Percentiles rank a stretch among this genome's conserved stretches.
These are phyloP conservation scores for Mucuna pruriens DNA, from an alignment of 306 rosid species.

Conservation along the genomic window DNA sequence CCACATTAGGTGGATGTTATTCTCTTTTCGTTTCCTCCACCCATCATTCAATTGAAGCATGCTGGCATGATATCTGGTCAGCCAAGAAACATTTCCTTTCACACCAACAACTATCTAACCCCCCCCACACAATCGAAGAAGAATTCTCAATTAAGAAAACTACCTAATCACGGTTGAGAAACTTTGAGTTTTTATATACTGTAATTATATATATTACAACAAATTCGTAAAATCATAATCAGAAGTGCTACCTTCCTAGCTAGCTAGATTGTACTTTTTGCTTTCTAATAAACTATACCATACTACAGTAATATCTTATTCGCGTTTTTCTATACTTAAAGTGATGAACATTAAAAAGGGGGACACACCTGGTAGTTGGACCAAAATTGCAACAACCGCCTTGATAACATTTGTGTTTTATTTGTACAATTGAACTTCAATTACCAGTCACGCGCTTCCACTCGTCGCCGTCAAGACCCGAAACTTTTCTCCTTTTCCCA, in stretches of 20 bases:
- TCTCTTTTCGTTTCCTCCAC: no score
- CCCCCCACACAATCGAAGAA: neutral
- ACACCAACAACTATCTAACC: no score
- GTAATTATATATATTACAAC: neutral
- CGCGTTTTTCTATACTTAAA: neutral
- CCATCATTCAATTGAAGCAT: no score
- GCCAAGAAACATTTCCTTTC: no score
- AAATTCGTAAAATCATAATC: no score
- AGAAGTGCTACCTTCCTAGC: neutral
- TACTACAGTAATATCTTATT: neutral
- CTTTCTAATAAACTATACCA: neutral
- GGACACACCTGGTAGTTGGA: neutral
- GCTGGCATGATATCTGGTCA: no score
- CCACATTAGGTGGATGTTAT: neutral
- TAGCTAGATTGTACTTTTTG: no score
- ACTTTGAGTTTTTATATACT: neutral
- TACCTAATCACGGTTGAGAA: neutral
- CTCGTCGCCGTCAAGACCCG: no score
- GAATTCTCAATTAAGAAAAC: no score
- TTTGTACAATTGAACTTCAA: neutral
- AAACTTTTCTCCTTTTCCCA: slow-evolving; percentile 16
- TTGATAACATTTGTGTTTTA: neutral
- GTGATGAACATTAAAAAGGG: neutral
- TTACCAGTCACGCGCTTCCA: neutral
- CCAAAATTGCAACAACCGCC: neutral